Percentiles rank a stretch among this genome's conserved stretches.
phyloP scores from a whole-genome alignment of 1,139 yeast species.

The Keqinozyma sinolaborantium region DNA sequence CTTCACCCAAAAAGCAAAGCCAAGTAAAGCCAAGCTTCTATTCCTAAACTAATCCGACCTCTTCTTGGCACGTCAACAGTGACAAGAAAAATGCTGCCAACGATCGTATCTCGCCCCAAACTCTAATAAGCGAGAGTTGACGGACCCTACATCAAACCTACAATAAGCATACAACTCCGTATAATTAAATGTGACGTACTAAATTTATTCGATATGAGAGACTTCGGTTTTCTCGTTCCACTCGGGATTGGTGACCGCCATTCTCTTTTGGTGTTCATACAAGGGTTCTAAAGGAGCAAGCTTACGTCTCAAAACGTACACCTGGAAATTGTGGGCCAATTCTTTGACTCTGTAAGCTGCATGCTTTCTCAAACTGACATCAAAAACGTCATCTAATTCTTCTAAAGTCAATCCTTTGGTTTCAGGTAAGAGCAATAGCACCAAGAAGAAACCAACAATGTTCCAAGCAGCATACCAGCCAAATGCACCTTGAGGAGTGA shows the following conservation, averaged over 20 bases:
- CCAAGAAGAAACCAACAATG: constrained; percentile 66
- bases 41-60: too few species aligned
- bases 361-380: constrained; percentile 51
- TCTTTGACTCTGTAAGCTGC: constrained; percentile 53
- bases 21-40: too few species aligned
- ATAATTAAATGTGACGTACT: too few species aligned
- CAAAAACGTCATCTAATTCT: constrained; percentile 69
- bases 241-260: constrained; percentile 56
- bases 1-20: too few species aligned
- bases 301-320: constrained; percentile 36
- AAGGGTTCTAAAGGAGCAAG: constrained; percentile 52
- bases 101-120: too few species aligned
- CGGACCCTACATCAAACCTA: too few species aligned
- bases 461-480: constrained; percentile 92
- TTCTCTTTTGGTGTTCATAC: constrained; percentile 47
- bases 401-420: constrained; percentile 68
- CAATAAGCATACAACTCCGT: too few species aligned
- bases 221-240: constrained; percentile 60
- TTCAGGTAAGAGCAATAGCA: constrained; percentile 65
- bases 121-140: too few species aligned
- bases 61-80: too few species aligned
- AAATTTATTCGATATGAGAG: constrained; percentile 37
- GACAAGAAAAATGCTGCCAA: too few species aligned
- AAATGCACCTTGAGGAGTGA: constrained; percentile 81
- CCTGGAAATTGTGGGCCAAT: constrained; percentile 41